A percentile compares a stretch with the other conserved stretches of the same genome.
Evolutionary conservation across 331 rosid genomes (phyloP).

Genomic region (Dryas integrifolia): DNA sequence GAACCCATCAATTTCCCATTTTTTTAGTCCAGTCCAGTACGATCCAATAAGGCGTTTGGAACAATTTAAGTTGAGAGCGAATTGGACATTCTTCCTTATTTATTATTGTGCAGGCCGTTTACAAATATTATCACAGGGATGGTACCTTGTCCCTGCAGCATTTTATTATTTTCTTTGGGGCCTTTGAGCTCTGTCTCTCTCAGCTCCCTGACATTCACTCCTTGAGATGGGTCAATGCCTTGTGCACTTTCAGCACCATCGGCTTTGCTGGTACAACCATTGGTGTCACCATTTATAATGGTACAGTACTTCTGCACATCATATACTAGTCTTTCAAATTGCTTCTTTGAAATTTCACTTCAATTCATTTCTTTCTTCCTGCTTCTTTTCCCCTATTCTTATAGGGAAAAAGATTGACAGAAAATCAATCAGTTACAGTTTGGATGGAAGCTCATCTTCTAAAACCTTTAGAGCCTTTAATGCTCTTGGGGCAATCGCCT

Average conservation of each 20-base stretch:
- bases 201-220: slow-evolving; percentile 79
- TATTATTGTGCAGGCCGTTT: slow-evolving; percentile 48
- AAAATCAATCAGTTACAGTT: slow-evolving; percentile 43
- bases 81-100: background rate
- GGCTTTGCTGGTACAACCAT: slow-evolving; percentile 75
- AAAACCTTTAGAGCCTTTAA: slow-evolving; percentile 60
- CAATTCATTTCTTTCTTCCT: slow-evolving; percentile 2
- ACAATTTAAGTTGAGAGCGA: background rate
- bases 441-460: slow-evolving; percentile 55
- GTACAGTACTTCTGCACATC: slow-evolving; percentile 24
- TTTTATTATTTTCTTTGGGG: slow-evolving; percentile 68
- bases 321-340: slow-evolving; percentile 1
- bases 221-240: slow-evolving; percentile 71
- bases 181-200: slow-evolving; percentile 61
- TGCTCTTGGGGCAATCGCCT: slow-evolving; percentile 67
- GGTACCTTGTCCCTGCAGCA: slow-evolving; percentile 61
- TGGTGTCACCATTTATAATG: slow-evolving; percentile 62
- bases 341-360: background rate
- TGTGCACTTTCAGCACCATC: slow-evolving; percentile 73
- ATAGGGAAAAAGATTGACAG: slow-evolving; percentile 66
- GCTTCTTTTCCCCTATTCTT: background rate
- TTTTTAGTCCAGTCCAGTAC: background rate
- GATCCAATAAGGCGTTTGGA: no score
- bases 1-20: background rate
- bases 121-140: slow-evolving; percentile 51